phyloP scores from a whole-genome alignment of 2,329 filamentous ascomycete species.

The Fonsecaea erecta region DNA sequence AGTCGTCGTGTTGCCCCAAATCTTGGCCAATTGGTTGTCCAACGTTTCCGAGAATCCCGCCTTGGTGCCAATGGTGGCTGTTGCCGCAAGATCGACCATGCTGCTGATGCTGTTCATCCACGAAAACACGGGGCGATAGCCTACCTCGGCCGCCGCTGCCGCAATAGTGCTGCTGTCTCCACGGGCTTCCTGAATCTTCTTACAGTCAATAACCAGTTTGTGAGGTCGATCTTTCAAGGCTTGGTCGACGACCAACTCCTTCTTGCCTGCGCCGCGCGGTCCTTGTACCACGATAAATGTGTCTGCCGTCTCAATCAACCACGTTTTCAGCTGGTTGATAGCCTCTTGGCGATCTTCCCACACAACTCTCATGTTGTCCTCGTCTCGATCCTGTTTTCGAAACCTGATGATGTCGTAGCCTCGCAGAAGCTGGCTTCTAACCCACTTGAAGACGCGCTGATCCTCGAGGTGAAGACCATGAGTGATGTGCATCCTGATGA shows the following conservation, averaged over 20 bases:
- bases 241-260: conserved; percentile 83
- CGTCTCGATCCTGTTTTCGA: conserved; percentile 57
- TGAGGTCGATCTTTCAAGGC: conserved; percentile 73
- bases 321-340: conserved; percentile 80
- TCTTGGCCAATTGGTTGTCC: conserved; percentile 86
- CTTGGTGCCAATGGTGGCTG: conserved; percentile 92
- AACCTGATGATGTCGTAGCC: conserved; percentile 53
- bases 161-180: conserved; percentile 86
- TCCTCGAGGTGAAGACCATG: conserved; percentile 69
- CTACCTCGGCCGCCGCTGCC: conserved; percentile 78
- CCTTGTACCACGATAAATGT: conserved; percentile 95
- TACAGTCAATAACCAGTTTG: conserved; percentile 88
- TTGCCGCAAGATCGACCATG: conserved; percentile 87
- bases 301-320: conserved; percentile 84
- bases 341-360: conserved; percentile 85
- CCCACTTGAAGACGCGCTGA: conserved; percentile 70
- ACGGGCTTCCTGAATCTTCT: conserved; percentile 85
- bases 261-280: conserved; percentile 87
- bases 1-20: conserved; percentile 78
- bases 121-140: conserved; percentile 90
- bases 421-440: conserved; percentile 66
- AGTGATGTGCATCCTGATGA: conserved; percentile 86
- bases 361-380: conserved; percentile 74
- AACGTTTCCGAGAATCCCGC: conserved; percentile 92
- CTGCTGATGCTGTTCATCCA: conserved; percentile 96